phyloP scores from a whole-genome alignment of 2,329 filamentous ascomycete genomes.

The Phaeosphaeriaceae sp. region DNA sequence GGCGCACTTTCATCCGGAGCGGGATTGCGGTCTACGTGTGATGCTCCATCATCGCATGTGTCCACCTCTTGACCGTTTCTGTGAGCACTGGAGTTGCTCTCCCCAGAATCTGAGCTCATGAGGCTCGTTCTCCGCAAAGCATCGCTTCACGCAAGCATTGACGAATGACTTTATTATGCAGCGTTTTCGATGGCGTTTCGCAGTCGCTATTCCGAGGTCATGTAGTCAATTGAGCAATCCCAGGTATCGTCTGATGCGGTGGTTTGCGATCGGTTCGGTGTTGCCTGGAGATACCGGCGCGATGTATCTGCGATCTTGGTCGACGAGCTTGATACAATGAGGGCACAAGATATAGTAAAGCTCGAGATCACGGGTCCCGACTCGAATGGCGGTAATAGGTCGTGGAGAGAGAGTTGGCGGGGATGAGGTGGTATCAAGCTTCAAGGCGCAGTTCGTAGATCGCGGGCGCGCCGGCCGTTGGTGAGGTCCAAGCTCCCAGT shows the following conservation, averaged over 20 bases:
- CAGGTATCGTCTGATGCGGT: neutral
- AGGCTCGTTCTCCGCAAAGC: conserved; percentile 59
- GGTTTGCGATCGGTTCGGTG: neutral
- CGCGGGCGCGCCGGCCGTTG: conserved; percentile 19
- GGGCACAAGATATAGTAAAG: neutral
- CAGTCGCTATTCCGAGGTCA: conserved; percentile 12
- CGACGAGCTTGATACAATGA: neutral
- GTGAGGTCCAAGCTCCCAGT: conserved; percentile 31
- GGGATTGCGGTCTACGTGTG: conserved; percentile 60
- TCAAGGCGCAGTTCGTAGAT: conserved; percentile 19
- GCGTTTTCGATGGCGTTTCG: neutral
- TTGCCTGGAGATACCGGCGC: neutral
- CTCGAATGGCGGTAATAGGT: neutral
- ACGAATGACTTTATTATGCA: neutral
- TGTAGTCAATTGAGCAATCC: conserved; percentile 10
- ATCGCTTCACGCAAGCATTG: conserved; percentile 57
- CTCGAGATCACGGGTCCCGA: neutral
- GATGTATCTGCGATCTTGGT: neutral
- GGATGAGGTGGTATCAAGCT: conserved; percentile 24
- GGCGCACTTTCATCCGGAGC: conserved; percentile 9
- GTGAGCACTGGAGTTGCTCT: conserved; percentile 67
- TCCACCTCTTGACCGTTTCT: conserved; percentile 53
- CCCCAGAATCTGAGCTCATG: conserved; percentile 75
- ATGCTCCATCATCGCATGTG: conserved; percentile 57
- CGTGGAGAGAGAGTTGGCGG: conserved; percentile 1